Evolutionary conservation across 2,329 filamentous ascomycete species (phyloP).

Genomic region (Cyclaneusma minus): DNA sequence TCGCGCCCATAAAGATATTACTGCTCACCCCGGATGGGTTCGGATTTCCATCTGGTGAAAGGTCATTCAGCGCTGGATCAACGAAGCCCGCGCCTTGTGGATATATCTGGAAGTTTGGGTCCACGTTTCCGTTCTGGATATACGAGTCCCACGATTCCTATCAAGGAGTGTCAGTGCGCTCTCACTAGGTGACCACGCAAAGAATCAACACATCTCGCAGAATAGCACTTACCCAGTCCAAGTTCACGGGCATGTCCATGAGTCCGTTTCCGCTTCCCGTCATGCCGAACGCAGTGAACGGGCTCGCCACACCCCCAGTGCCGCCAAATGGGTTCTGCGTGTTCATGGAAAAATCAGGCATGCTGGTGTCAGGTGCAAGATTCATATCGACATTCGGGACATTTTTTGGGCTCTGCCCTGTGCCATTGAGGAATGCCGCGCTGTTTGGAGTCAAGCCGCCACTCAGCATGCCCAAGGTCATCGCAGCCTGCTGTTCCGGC

Average conservation of each 20-base stretch:
- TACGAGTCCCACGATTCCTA: conserved; percentile 57
- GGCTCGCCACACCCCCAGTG: conserved; percentile 14
- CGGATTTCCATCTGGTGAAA: conserved; percentile 5
- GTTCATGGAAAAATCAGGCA: conserved; percentile 22
- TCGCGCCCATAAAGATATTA: conserved; percentile 19
- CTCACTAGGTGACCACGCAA: neutral
- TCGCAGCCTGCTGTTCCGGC: conserved; percentile 48
- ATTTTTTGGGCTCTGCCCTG: no score
- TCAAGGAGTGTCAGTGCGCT: conserved; percentile 14
- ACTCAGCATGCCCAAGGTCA: conserved; percentile 53
- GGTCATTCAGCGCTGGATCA: conserved; percentile 6
- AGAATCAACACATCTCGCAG: conserved; percentile 1
- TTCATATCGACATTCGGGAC: conserved; percentile 17
- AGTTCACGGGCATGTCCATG: conserved; percentile 38
- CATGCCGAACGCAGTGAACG: conserved; percentile 35
- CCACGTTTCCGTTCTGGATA: conserved; percentile 37
- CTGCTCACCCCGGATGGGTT: conserved; percentile 10
- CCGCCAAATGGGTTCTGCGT: conserved; percentile 10
- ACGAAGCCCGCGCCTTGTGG: conserved; percentile 11
- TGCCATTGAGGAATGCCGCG: conserved; percentile 17
- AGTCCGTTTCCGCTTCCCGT: conserved; percentile 26
- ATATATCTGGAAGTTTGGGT: conserved; percentile 17
- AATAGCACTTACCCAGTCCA: conserved; percentile 43
- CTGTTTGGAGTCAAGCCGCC: conserved; percentile 39
- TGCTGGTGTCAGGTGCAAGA: conserved; percentile 16